Evolutionary conservation across 2,329 filamentous ascomycete species (phyloP).

Genomic region (Aspergillus sp.): DNA sequence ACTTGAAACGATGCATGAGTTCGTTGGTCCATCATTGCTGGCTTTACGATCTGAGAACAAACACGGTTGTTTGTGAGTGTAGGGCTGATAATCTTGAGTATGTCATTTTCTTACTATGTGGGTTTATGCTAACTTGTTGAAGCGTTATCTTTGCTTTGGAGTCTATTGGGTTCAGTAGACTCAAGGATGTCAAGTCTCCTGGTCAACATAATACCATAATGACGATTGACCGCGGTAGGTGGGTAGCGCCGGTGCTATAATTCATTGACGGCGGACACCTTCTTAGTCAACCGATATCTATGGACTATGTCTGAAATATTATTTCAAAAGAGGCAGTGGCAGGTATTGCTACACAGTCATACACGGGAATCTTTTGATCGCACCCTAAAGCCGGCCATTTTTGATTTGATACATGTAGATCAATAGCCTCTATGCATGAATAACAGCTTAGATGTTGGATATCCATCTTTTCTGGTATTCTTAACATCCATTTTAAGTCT

Average conservation of each 20-base stretch:
- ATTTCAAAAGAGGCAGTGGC: too few species aligned
- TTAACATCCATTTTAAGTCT: too few species aligned
- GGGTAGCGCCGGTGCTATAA: neutral
- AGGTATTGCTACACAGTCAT: too few species aligned
- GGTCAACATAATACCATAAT: neutral
- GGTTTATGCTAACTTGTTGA: neutral
- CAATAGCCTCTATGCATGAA: too few species aligned
- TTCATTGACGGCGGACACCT: too few species aligned
- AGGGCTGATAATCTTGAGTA: neutral
- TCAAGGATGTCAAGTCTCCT: neutral
- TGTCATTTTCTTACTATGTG: neutral
- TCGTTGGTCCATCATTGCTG: slow-evolving; percentile 2
- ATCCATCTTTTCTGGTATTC: too few species aligned
- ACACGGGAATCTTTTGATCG: too few species aligned
- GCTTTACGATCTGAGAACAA: neutral
- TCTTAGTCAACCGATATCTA: too few species aligned
- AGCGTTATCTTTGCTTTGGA: neutral
- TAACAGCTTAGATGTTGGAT: too few species aligned
- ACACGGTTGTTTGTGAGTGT: neutral
- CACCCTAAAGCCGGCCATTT: too few species aligned
- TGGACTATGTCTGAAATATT: too few species aligned
- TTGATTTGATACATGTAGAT: too few species aligned
- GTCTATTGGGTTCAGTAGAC: neutral
- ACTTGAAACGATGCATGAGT: neutral
- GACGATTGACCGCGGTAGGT: neutral